Evolutionary conservation across 306 rosid genomes (phyloP).

Genomic region (Inga oerstediana): DNA sequence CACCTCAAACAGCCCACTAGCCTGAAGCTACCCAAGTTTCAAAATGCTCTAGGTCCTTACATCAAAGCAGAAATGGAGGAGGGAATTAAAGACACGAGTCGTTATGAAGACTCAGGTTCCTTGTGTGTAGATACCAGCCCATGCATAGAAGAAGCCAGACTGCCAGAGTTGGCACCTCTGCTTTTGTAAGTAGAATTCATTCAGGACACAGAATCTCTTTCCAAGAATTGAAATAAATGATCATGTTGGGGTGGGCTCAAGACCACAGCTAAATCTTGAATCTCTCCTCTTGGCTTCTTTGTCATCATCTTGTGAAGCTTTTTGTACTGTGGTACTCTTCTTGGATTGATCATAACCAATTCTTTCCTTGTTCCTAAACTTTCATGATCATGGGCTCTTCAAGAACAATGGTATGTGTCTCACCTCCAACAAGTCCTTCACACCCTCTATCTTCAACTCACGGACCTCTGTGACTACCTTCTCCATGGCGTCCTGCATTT

Average conservation of each 20-base stretch:
- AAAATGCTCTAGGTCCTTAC: not conserved
- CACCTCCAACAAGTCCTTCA: not conserved
- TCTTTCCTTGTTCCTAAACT: not conserved
- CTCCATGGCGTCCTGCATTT: not conserved
- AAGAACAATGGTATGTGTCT: not conserved
- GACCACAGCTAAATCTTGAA: not conserved
- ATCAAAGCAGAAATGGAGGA: not conserved
- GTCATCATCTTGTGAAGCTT: not conserved
- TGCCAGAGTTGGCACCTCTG: not conserved
- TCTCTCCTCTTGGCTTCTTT: not conserved
- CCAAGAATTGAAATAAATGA: not conserved
- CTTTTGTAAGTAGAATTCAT: not conserved
- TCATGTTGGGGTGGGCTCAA: not conserved
- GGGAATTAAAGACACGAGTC: not conserved
- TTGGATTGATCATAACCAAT: not conserved
- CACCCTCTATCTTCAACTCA: not conserved
- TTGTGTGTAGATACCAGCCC: not conserved
- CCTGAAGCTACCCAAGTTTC: not conserved
- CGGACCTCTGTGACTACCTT: not conserved
- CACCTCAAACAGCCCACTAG: not conserved
- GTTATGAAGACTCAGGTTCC: not conserved
- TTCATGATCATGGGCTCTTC: not conserved
- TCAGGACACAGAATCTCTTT: not conserved
- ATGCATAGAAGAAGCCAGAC: not conserved
- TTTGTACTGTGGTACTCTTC: not conserved